Evolutionary conservation across 2,329 filamentous ascomycete genomes (phyloP), one percentile per base, ranked within the genome.

Genomic region (Cladosporium sp.): DNA sequence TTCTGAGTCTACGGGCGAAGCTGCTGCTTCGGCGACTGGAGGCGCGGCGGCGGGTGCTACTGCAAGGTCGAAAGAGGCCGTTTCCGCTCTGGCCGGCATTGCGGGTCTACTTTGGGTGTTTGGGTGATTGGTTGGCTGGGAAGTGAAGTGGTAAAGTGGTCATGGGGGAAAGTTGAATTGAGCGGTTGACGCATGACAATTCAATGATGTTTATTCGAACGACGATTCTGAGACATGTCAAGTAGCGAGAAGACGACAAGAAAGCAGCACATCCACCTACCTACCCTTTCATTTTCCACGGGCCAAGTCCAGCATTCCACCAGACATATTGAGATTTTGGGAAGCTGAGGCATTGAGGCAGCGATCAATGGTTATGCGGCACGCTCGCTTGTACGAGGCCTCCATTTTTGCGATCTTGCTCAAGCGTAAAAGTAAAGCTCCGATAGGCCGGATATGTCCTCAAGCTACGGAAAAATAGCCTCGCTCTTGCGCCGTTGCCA

Each of bases 331-430:
- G 43, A 43, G 45, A 52, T 40, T 38, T 18, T 54, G 41, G 40
- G 42, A 52, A 39, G 38, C 19, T 29, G 22, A 40, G 39, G 59
- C 60, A 57, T 49, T 54, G 61, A 65, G 61, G 53, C 62, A 64
- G 59, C 53, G 62, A 65, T 66, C 63, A 63, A 65, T 64, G 63
- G 61, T 62, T 62, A 58, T 59, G 53, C 62, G 62, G 62, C 62
- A 60, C 56, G 53, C 60, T 57, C 61, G 57, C 32, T n/a, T 56
- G 51, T 56, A 57, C 62, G 62, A 64, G 60, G 61, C 62, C 60
- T 64, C 62, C 63, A 65, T 64, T 61, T 48, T 63, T 49, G 52
- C 56, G 62, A 66, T 66, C 63, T 66, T 64, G 62, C 60, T 64
- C 62, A 63, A 60, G 62, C 62, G 45, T 48, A 48, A 40, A 48